Conservation (phyloP, 768 basidiomycete species). For the Rhodotorula kratochvilovae region DNA sequence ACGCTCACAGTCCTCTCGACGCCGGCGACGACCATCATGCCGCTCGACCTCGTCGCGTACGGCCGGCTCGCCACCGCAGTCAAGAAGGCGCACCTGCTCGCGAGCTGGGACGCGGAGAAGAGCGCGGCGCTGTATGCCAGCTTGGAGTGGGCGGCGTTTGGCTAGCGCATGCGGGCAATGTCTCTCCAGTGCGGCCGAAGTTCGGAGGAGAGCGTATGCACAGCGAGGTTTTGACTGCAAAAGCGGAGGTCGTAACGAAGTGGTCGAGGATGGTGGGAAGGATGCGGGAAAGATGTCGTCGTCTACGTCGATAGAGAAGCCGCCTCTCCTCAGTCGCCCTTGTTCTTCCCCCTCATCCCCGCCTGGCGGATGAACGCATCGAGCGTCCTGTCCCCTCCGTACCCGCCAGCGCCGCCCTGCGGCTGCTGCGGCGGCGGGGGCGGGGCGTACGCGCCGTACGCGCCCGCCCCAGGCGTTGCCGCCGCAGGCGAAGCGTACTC, state of each 20-base stretch:
- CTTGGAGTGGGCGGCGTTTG: constrained; percentile 88
- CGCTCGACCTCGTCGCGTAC: constrained; percentile 93
- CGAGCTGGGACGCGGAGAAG: constrained; percentile 68
- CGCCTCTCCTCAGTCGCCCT: constrained; percentile 21
- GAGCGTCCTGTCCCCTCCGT: constrained; percentile 3
- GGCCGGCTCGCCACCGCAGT: constrained; percentile 93
- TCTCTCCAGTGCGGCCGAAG: too few relatives aligned
- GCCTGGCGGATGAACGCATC: constrained; percentile 22
- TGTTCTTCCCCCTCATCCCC: constrained; percentile 29
- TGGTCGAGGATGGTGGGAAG: not conserved
- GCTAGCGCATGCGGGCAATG: constrained; percentile 44
- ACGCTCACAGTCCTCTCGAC: constrained; percentile 74
- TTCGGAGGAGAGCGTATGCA: too few relatives aligned
- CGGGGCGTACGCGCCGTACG: not conserved
- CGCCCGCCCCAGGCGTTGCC: not conserved
- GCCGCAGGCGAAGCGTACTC: not conserved
- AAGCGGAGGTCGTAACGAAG: too few relatives aligned
- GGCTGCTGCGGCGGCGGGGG: not conserved
- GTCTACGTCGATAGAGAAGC: not conserved
- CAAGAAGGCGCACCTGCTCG: constrained; percentile 89
- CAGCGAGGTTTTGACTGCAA: too few relatives aligned
- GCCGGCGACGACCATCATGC: constrained; percentile 58
- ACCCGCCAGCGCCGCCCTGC: not conserved
- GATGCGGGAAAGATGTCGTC: not conserved
- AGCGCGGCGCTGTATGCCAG: constrained; percentile 67